Base-by-base conservation (phyloP, 305 asterid species). In the Striga hermonthica region DNA sequence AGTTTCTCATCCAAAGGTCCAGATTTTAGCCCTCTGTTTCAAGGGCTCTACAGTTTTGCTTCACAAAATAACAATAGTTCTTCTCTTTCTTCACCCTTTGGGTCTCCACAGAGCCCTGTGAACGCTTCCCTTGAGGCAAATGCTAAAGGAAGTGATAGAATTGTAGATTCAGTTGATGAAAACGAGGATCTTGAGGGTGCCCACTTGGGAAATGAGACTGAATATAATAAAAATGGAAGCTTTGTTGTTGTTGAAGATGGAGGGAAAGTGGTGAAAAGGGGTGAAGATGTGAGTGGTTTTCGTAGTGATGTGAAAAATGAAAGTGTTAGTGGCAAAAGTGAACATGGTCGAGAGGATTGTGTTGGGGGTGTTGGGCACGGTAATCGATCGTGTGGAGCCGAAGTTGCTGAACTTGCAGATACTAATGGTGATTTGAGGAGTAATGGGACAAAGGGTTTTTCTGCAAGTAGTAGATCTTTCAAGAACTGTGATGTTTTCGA, bases 401-500 rank as follows among this genome's bases (percentile, higher is more conserved):
- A 67, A 64, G 11, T 9, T 14, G n/a, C n/a, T n/a, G 73, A 39
- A 34, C 69, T 72, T 12, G 28, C 58, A 13, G 43, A 47, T 16
- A 74, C 48, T 47, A 34, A 22, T 64, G 80, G 63, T 4, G 72
- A 59, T 62, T 60, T 53, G 54, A 52, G 70, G 10, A 39, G 43
- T 57, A 47, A 58, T 57, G 70, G 62, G 14, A 41, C 59, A 15
- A 53, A 44, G 47, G 72, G 56, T 68, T 34, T 64, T 60, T 71
- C 31, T 43, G 71, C 34, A 22, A 58, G 64, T 13, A 67, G 54
- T 10, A 67, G 78, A 62, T 81, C 88, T 28, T 77, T 66, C 36
- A 78, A 77, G 72, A 75, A 83, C n/a, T 92, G 98, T 73, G 93
- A 92, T 62, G 82, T 92, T 62, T 92, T 57, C 64, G 65, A 83